Conservation (phyloP, 2,329 filamentous ascomycete species). For the Teratosphaeria pseudoeucalypti region DNA sequence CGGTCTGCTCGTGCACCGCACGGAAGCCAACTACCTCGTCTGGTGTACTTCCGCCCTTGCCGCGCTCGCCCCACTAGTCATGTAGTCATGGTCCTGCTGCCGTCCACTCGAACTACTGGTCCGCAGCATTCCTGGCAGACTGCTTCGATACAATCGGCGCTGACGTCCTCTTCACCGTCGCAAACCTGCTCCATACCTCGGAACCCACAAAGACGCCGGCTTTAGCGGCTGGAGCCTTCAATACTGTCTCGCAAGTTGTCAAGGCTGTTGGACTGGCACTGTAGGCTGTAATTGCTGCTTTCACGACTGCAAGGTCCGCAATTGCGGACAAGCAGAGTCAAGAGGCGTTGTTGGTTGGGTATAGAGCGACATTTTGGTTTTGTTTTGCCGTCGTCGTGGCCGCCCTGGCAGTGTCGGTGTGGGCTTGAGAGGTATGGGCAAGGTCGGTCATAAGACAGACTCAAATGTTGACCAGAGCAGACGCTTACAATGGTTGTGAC, state of each 20-base stretch:
- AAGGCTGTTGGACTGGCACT: slow-evolving; percentile 31
- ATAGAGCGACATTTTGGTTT: slow-evolving; percentile 34
- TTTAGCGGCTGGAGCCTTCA: slow-evolving; percentile 37
- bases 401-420: slow-evolving; percentile 24
- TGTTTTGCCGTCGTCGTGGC: slow-evolving; percentile 27
- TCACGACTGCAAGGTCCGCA: slow-evolving; percentile 11
- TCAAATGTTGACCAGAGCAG: slow-evolving; percentile 6
- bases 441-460: slow-evolving; percentile 34
- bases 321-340: slow-evolving; percentile 23
- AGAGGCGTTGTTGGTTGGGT: slow-evolving; percentile 31
- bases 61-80: slow-evolving; percentile 32
- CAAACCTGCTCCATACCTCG: slow-evolving; percentile 34
- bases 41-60: slow-evolving; percentile 27
- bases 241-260: slow-evolving; percentile 34
- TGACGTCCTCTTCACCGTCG: slow-evolving; percentile 35
- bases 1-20: slow-evolving; percentile 36
- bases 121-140: slow-evolving; percentile 31
- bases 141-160: slow-evolving; percentile 34
- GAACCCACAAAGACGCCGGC: slow-evolving; percentile 35
- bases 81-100: slow-evolving; percentile 32
- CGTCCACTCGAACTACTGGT: slow-evolving; percentile 39
- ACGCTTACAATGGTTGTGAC: not conserved
- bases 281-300: slow-evolving; percentile 28
- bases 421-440: slow-evolving; percentile 35
- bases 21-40: slow-evolving; percentile 35